Base-by-base conservation (phyloP, 2,329 filamentous ascomycete species). In the Cyphellophora europaea region DNA sequence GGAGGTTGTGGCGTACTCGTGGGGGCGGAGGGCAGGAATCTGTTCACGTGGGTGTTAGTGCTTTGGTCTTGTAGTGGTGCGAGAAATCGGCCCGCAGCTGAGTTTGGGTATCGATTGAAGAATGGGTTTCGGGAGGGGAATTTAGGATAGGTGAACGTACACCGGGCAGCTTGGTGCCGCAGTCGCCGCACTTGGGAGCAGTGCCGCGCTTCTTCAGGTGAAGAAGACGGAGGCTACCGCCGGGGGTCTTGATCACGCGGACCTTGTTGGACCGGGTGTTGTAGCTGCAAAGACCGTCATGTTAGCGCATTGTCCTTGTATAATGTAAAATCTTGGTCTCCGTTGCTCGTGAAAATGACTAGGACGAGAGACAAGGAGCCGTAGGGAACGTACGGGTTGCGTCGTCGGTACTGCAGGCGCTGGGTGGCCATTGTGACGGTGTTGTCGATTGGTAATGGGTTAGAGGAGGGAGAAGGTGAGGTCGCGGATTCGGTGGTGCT, bases 161-260 rank as follows among this genome's bases (percentile, higher is more conserved):
- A 69, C 91, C 91, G 63, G 86, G 79, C 60, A 98, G 82, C 76
- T 96, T 96, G 73, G 78, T 79, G 62, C 91, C 91, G 64, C 93
- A 98, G 77, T 98, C 91, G 77, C 93, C 85, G 66, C 91, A 98
- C 78, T 98, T 98, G 63, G 91, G 91, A 50, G 88, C 83, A 65
- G 87, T 93, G 57, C 88, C 91, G 67, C 81, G 84, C 86, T 98
- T 98, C 84, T 96, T 96, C 76, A 95, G 88, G 82, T 98, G 89
- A 57, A 96, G 83, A 64, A 94, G 81, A 66, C 91, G 81, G 61
- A 94, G 80, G 66, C 89, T 78, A 66, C 91, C 91, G 67, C 91
- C 93, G 54, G 93, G 91, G 53, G 91, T 98, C 79, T 91, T 91
- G 69, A 94, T 67, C 60, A 93, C 76, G 64, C 91, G 83, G 66